Conservation (phyloP, 345 rosid genomes). For the Heritiera fomes region DNA sequence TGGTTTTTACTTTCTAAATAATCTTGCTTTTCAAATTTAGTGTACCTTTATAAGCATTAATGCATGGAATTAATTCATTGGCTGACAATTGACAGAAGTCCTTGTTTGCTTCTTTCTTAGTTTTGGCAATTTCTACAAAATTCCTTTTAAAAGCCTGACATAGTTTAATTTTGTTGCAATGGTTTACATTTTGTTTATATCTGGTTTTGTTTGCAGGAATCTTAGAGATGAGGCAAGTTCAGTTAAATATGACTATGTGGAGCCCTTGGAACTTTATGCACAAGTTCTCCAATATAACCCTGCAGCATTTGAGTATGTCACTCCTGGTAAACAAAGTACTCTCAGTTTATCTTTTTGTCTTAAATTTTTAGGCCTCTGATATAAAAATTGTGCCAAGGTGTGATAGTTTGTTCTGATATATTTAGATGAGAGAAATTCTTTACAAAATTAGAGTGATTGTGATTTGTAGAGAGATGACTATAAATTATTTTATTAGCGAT, state of each 20-base stretch:
- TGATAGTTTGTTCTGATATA: background rate
- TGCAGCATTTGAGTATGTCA: conserved; percentile 81
- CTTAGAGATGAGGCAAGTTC: conserved; percentile 53
- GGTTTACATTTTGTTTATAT: background rate
- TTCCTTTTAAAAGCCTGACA: background rate
- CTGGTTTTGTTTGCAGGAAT: conserved; percentile 46
- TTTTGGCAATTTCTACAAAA: background rate
- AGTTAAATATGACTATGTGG: conserved; percentile 33
- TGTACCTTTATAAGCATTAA: background rate
- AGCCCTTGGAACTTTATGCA: conserved; percentile 58
- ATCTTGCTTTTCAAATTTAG: background rate
- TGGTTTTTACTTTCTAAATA: background rate
- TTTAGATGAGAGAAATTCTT: background rate
- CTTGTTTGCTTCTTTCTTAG: background rate
- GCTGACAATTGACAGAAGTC: background rate
- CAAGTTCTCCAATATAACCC: conserved; percentile 67
- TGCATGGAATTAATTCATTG: background rate
- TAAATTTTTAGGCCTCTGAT: background rate
- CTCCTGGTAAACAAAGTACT: conserved; percentile 69
- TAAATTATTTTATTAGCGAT: background rate
- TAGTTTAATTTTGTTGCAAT: background rate
- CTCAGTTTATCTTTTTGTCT: conserved; percentile 28
- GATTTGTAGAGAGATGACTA: conserved; percentile 7
- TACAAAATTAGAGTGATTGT: conserved; percentile 11
- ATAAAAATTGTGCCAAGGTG: background rate